Base-by-base conservation (phyloP, 768 basidiomycete species). In the Macrolepiota dolichaula region DNA sequence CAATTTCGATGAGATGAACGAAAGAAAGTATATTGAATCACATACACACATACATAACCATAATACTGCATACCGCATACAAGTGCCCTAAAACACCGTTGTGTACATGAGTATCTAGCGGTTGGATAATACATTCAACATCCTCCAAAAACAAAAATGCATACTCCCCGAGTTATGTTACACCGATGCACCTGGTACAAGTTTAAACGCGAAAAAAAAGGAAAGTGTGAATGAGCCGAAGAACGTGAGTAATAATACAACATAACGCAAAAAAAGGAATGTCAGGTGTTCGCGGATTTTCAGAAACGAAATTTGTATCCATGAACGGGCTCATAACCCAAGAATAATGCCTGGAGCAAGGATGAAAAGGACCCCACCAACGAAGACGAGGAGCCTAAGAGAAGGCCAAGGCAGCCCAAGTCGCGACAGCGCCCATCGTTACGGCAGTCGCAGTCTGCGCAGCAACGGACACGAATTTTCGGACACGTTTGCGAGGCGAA, bases 361-460 rank as follows among this genome's bases (percentile, higher is more conserved):
- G 29, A 7, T 7, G 29, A 32, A 32, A 32, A 32, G 29, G 29
- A 32, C 29, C 29, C 29, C 7, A 32, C 3, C 29, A 7, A 32
- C 7, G 19, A 19, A 5, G 1, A 7, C 19, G 7, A 17, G 24
- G 29, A 9, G 35, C 64, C 79, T 67, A 88, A 63, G 75, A 77
- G 71, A 86, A 91, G 0, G 89, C 89, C 60, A 92, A 71, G 25
- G 87, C 87, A 17, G 85, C 83, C 89, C 89, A 91, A 2, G 89
- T 81, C 2, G 84, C 85, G 12, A 86, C 84, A 13, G 88, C 89
- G 25, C 89, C 89, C 42, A 91, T 71, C 0, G 82, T 81, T 35
- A 86, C 80, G 17, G 83, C 85, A 3, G 85, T 81, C 6, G 85
- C 82, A 5, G 88, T 89, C 50, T 84, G 84, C 40, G 76, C 79